Base-by-base conservation (phyloP, 306 rosid genomes). In the Styphnolobium japonicum region DNA sequence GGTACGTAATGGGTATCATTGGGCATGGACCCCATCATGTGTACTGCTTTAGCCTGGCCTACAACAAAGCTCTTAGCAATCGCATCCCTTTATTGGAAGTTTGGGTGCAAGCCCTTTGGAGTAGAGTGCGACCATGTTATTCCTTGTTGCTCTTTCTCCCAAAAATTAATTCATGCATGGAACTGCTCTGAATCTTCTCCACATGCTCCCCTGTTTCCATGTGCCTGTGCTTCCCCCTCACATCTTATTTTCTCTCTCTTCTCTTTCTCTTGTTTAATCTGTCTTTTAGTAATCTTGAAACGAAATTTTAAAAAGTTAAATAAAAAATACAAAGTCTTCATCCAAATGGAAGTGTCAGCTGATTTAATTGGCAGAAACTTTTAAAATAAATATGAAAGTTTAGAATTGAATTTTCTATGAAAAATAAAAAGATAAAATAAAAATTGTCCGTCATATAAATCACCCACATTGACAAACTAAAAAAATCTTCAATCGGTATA, bases 171-270 rank as follows among this genome's bases (percentile, higher is more conserved):
- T 62, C 69, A 62, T 79, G n/a, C n/a, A n/a, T n/a, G 60, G 78
- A 81, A 79, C 83, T 88, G 79, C 80, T 86, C 86, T 86, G 93
- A 87, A 89, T 90, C 93, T 89, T 89, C 91, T 80, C 89, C 97
- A 87, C 95, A 90, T 92, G 97, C 87, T 79, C 82, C 81, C 52
- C 89, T 87, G 90, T 73, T 86, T 87, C 97, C 97, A 92, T 90
- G 97, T 92, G 93, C 92, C 86, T 57, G 6, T 86, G 86, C 85
- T 79, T 82, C 87, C 43, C 36, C 34, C 62, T 37, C 76, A 45
- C 29, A 43, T 23, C n/a, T 9, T 29, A 55, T 16, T 2, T 6
- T 37, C 23, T 65, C 33, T 48, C 6, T 22, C 22, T 18, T 55
- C 23, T 46, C 49, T 4, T n/a, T n/a, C n/a, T n/a, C n/a, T n/a